Evolutionary conservation across 2,329 filamentous ascomycete species (phyloP).

Genomic region (Talaromyces albobiverticillius): DNA sequence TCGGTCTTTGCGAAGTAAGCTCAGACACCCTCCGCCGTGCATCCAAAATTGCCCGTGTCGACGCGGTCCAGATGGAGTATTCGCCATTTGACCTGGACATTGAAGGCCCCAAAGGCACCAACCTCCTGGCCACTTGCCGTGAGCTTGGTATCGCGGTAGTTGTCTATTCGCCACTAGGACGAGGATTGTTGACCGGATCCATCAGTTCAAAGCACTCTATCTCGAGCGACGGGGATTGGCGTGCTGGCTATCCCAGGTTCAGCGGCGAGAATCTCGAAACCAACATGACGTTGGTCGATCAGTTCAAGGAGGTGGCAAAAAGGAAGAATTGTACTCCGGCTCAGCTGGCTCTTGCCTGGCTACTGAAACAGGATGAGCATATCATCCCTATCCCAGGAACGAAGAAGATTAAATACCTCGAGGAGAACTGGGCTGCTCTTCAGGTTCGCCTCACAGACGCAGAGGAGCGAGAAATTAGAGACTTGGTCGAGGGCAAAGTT

Average conservation of each 20-base stretch:
- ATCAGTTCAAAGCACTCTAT: conserved; percentile 3
- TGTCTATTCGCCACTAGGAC: conserved; percentile 35
- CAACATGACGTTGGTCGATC: conserved; percentile 22
- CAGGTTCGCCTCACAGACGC: neutral
- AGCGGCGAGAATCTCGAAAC: neutral
- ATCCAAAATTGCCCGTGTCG: conserved; percentile 47
- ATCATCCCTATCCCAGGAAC: conserved; percentile 31
- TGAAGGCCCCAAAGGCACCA: conserved; percentile 33
- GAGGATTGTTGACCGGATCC: conserved; percentile 21
- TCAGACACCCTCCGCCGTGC: conserved; percentile 52
- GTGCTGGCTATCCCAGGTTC: neutral
- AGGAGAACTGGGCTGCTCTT: conserved; percentile 13
- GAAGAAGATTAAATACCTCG: conserved; percentile 17
- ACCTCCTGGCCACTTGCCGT: conserved; percentile 36
- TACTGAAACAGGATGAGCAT: conserved; percentile 54
- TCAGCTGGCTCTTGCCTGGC: conserved; percentile 63
- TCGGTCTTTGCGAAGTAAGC: conserved; percentile 52
- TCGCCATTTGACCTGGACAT: conserved; percentile 51
- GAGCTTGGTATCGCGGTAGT: conserved; percentile 43
- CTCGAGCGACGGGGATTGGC: conserved; percentile 1
- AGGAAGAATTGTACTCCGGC: conserved; percentile 55
- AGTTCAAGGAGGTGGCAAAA: conserved; percentile 48
- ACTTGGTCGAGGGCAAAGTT: conserved; percentile 1
- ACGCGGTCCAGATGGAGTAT: conserved; percentile 55
- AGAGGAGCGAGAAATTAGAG: conserved; percentile 6